A percentile compares a stretch with the other conserved stretches of the same genome.
Conservation (phyloP, 305 asterid genomes). For the Fraxinus angustifolia region DNA sequence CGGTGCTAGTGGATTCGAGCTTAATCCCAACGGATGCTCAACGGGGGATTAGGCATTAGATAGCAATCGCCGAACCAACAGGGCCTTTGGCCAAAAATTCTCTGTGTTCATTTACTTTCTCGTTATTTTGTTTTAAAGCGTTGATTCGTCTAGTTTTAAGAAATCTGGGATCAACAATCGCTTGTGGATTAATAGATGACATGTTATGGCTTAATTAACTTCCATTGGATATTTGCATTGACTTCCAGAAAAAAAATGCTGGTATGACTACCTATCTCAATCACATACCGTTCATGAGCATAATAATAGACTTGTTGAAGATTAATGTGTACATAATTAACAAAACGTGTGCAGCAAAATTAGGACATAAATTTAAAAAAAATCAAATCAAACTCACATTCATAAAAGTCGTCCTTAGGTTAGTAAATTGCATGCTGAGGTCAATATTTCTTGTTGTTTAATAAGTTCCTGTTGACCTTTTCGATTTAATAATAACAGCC, state of each 20-base stretch:
- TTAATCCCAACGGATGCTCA: too few species aligned
- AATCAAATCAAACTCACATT: slow-evolving; percentile 20
- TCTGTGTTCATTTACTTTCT: too few species aligned
- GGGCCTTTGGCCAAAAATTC: too few species aligned
- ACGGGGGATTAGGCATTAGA: too few species aligned
- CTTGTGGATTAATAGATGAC: slow-evolving; percentile 11
- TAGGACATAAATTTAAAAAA: slow-evolving; percentile 3
- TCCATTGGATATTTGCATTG: slow-evolving; percentile 24
- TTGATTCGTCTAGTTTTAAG: too few species aligned
- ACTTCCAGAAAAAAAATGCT: slow-evolving; percentile 29
- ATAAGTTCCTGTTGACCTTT: slow-evolving; percentile 38
- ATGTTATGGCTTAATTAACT: background rate
- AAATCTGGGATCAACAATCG: background rate
- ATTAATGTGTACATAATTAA: slow-evolving; percentile 6
- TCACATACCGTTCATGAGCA: slow-evolving; percentile 20
- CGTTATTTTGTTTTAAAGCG: too few species aligned
- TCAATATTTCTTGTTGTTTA: slow-evolving; percentile 26
- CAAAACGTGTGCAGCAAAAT: slow-evolving; percentile 13
- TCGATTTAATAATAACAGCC: slow-evolving; percentile 14
- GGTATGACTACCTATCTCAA: slow-evolving; percentile 22
- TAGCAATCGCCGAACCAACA: too few species aligned
- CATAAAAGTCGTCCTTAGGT: slow-evolving; percentile 21
- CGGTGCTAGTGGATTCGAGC: too few species aligned
- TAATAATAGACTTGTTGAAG: slow-evolving; percentile 13
- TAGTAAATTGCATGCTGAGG: slow-evolving; percentile 21